Evolutionary conservation across 1,284 basidiomycete species (phyloP), one percentile per base, ranked within the genome.

Genomic region (Moesziomyces antarcticus): DNA sequence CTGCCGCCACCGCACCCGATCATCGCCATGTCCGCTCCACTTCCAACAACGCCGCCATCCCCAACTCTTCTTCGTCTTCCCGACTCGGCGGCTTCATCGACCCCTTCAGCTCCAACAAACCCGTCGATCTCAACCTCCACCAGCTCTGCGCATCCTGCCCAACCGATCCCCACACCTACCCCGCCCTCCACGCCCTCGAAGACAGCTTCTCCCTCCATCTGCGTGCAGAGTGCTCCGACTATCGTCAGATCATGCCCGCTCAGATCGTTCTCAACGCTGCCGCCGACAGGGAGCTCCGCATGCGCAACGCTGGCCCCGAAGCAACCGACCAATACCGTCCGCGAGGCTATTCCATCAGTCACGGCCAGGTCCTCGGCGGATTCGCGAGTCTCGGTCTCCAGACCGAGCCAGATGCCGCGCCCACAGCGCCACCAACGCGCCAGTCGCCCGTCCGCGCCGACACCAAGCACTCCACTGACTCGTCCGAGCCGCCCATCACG

Each of bases 201-300:
- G 79, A 80, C 48, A 78, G 66, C 57, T 81, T 81, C 45, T 69
- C 69, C 7, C 62, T 66, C 4, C 79, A 81, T 51, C 69, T 81
- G 27, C 70, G 79, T 3, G 65, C 59, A 9, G 65, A 79, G 47
- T 81, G 79, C 48, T 59, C 60, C 44, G 78, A 78, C 45, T 70
- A 72, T 27, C 59, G 72, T 58, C 73, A 79, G 49, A 81, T 81
- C 49, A 55, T 76, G 51, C 50, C 58, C 16, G 67, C 76, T 6
- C 69, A 77, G 11, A 61, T 44, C 20, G 43, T 78, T 2, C 69
- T 78, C 47, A 56, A 55, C 20, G 62, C 68, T 22, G 70, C 56
- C n/a, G 46, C 37, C 9, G 57, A 56, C 16, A 60, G 60, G 35
- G 37, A 62, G n/a, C 56, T 57, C 4, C 45, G 47, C 8, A 22